Base-by-base conservation (phyloP, 2,329 filamentous ascomycete genomes). In the Ploettnerulaceae sp. region DNA sequence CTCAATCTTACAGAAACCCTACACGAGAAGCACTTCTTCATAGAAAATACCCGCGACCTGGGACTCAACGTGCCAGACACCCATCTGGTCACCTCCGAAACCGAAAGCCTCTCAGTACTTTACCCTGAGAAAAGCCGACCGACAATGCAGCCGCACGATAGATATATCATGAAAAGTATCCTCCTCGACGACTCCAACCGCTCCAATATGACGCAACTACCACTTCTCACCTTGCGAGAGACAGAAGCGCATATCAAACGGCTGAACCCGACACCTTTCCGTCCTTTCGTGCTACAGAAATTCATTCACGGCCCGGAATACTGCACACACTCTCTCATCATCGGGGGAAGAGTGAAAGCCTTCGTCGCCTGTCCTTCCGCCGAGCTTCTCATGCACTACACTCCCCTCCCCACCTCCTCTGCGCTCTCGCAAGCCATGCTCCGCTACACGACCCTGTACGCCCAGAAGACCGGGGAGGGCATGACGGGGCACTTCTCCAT, bases 401-500 rank as follows among this genome's bases (percentile, higher is more conserved):
- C 69, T 20, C 72, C 79, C 0, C 71, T 89, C 0, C 73, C 77
- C 0, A 52, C 70, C 0, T 66, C 75, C 6, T 78, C 77, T 0
- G 65, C 70, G 0, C 64, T 89, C 0, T 75, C 71, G 29, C 64
- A 66, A 17, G 74, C 76, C 1, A 84, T 89, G 75, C 71, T 83
- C 0, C 67, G 67, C 1, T 86, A 89, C 56, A 89, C 84, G 1
- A 62, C 74, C 45, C 67, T 64, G 8, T 80, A 84, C 45, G 78
- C 78, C 0, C 60, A 62, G 3, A 71, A 70, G 34, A 68, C 73
- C 18, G 73, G 75, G 1, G 43, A 63, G 11, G 57, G 61, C 3
- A 68, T 86, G 58, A 88, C 83, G 0, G 86, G 86, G 0, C 86
- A 90, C 60, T 62, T 89, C 24, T 82, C 77, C 14, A 82, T 90